Conservation (phyloP, 176 grass and related monocot species). For the Cocos nucifera region DNA sequence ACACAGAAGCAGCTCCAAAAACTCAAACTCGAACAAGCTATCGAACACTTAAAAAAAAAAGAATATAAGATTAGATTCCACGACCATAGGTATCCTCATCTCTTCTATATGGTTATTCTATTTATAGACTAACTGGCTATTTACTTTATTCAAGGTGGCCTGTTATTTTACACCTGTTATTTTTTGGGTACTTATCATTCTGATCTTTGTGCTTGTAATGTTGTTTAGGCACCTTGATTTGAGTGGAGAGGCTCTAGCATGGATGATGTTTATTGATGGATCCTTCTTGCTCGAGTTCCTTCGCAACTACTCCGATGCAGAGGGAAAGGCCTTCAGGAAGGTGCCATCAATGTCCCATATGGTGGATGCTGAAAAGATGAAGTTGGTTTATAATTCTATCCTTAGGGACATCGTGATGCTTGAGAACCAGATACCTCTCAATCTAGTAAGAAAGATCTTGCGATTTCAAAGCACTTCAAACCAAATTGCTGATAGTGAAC, state of each 20-base stretch:
- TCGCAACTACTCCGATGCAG: slow-evolving; percentile 36
- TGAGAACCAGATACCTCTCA: slow-evolving; percentile 80
- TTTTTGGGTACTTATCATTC: no score
- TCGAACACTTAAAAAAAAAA: background rate
- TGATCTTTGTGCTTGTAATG: no score
- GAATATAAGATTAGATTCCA: slow-evolving; percentile 9
- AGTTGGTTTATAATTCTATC: slow-evolving; percentile 50
- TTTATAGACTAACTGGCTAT: no score
- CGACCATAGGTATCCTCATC: slow-evolving; percentile 1
- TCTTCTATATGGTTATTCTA: no score
- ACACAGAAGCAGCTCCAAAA: slow-evolving; percentile 5
- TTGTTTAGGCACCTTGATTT: slow-evolving; percentile 56
- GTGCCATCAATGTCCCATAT: slow-evolving; percentile 70
- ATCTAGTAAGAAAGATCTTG: slow-evolving; percentile 51
- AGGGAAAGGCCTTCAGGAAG: slow-evolving; percentile 27
- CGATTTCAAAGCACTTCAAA: slow-evolving; percentile 35
- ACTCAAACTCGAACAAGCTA: background rate
- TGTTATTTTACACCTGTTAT: no score
- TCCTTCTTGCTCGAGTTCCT: slow-evolving; percentile 86
- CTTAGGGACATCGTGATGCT: slow-evolving; percentile 78
- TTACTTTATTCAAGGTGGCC: no score
- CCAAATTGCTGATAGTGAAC: slow-evolving; percentile 29
- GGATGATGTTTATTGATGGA: slow-evolving; percentile 78
- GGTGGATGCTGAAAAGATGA: slow-evolving; percentile 60
- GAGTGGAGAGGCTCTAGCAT: slow-evolving; percentile 62